phyloP scores from a whole-genome alignment of 768 basidiomycete genomes.

The Tephrocybe sp. region DNA sequence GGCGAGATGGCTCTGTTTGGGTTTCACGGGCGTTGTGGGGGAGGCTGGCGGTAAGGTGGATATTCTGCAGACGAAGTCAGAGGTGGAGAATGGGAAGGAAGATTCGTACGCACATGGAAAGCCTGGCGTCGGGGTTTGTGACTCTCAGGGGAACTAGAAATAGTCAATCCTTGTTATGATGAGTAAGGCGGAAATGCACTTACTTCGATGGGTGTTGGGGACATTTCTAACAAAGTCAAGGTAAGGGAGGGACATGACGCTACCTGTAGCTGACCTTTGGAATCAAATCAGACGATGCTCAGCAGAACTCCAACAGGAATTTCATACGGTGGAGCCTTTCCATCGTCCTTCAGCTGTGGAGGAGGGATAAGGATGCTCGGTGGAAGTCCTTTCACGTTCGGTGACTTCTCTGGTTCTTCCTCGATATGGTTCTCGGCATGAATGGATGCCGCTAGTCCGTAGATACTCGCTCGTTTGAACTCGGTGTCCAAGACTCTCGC shows the following conservation, averaged over 20 bases:
- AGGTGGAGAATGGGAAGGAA: background rate
- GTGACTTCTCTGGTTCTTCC: background rate
- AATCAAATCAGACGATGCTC: background rate
- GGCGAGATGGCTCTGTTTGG: background rate
- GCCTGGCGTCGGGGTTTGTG: conserved; percentile 37
- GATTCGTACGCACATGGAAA: conserved; percentile 34
- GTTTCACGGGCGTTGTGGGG: background rate
- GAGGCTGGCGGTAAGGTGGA: conserved; percentile 10
- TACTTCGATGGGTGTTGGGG: conserved; percentile 46
- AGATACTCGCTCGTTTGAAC: conserved; percentile 32
- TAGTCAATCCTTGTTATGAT: conserved; percentile 4
- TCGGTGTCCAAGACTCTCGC: conserved; percentile 42
- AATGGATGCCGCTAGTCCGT: conserved; percentile 12
- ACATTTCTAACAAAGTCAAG: conserved; percentile 47
- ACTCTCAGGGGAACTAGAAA: conserved; percentile 37
- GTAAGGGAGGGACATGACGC: conserved; percentile 50
- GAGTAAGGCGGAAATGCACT: conserved; percentile 14
- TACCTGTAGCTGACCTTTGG: conserved; percentile 41
- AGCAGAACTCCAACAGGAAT: background rate
- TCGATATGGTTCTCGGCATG: conserved; percentile 1
- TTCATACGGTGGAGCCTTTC: conserved; percentile 15
- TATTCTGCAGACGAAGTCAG: conserved; percentile 6
- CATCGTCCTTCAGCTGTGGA: conserved; percentile 14
- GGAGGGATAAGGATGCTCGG: conserved; percentile 16
- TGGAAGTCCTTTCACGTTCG: conserved; percentile 12